These are phyloP conservation scores for Inonotus hispidus DNA, from an alignment of 1,284 basidiomycete genomes.

Conservation along the genomic window DNA sequence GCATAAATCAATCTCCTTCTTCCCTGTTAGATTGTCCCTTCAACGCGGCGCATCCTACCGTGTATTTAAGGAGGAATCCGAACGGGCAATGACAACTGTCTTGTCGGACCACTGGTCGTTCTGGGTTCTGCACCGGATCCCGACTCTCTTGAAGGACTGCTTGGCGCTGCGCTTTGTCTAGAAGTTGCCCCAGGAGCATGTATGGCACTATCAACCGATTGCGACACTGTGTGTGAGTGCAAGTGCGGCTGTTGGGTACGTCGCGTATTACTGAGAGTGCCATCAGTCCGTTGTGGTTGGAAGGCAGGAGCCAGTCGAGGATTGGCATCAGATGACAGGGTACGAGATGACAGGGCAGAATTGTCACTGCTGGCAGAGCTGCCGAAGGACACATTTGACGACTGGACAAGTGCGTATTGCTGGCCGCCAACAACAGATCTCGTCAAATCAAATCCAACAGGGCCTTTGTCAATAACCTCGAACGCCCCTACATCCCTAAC, in stretches of 20 bases:
- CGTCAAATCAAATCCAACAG: slow-evolving; percentile 13
- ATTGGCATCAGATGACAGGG: slow-evolving; percentile 15
- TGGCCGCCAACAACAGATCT: neutral
- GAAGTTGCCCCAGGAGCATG: neutral
- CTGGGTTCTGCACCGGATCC: too few species aligned
- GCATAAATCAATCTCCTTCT: too few species aligned
- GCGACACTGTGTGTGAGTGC: neutral
- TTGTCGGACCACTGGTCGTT: neutral
- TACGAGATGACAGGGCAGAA: slow-evolving; percentile 12
- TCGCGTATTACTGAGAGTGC: neutral
- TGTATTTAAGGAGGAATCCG: neutral
- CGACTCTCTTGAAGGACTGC: too few species aligned
- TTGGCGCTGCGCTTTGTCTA: neutral
- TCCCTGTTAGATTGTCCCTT: too few species aligned
- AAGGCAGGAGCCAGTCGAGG: slow-evolving; percentile 8
- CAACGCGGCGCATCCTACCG: neutral
- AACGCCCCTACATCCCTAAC: slow-evolving; percentile 23
- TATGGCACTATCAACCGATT: neutral
- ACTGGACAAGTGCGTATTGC: neutral
- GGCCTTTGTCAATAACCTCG: slow-evolving; percentile 17
- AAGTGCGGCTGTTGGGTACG: neutral
- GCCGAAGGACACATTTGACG: neutral
- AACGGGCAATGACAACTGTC: neutral
- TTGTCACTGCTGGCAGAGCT: neutral
- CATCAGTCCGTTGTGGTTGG: neutral